Base-by-base conservation (phyloP, 148 eudicot species). In the Polygonum aviculare region DNA sequence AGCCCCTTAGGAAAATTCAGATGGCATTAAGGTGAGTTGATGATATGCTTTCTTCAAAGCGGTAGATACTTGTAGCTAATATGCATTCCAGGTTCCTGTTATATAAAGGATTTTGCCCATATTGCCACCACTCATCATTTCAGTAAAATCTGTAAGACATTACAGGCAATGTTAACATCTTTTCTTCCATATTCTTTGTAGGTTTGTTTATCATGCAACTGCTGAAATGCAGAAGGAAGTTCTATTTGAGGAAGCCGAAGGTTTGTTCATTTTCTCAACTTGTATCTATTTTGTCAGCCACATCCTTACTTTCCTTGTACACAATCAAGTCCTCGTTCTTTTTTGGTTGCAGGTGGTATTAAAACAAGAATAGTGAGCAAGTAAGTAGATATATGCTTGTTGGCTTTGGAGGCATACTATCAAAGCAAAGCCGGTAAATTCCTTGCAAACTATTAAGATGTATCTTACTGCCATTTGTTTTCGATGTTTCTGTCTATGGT, bases 201-300 rank as follows among this genome's bases (percentile, higher is more conserved):
- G 98, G 77, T 88, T 95, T 65, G 93, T 88, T 85, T 95, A 95
- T 69, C 80, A 91, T 82, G 94, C 98, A 41, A 87, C 97, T 80
- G 91, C 99, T 76, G 98, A 93, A 75, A 77, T 89, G 81, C 88
- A 83, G 79, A 95, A 95, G 83, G 97, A 90, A 81, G 85, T 93
- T 78, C 85, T 83, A 47, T 90, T 93, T 79, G 98, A 89, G 83
- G 91, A 93, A 88, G 93, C 85, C 57, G 91, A 90, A 87, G 99
- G 99, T 95, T 55, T 6, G 85, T 82, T 77, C 67, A 21, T 12
- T 63, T 63, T 19, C 55, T 41, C 26, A 14, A 14, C 6, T 69
- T 75, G 31, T 1, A 22, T 39, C 12, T 72, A 49, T 8, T 62
- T n/a, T n/a, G 62, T 45, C 11, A 26, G 6, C n/a, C 3, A 3